Conservation (phyloP, 1,284 basidiomycete species). For the Cystobasidiaceae sp. region DNA sequence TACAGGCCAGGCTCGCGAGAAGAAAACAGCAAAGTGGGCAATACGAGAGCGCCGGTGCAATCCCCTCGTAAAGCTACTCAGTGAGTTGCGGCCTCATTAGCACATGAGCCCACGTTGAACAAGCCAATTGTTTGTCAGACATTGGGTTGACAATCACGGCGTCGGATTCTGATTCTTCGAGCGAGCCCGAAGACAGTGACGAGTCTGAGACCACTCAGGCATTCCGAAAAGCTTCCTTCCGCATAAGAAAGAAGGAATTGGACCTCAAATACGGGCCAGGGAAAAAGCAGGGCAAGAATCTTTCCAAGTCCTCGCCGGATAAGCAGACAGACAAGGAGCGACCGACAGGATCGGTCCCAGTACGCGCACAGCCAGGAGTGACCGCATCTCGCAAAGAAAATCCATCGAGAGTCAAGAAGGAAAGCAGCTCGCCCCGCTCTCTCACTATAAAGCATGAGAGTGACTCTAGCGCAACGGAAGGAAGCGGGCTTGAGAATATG, state of each 20-base stretch:
- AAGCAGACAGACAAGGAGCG: too few relatives aligned
- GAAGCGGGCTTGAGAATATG: too few relatives aligned
- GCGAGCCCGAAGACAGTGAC: neutral
- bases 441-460: too few relatives aligned
- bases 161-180: conserved; percentile 8
- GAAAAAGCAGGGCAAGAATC: too few relatives aligned
- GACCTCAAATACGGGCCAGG: conserved; percentile 1
- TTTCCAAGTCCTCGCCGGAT: too few relatives aligned
- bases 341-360: too few relatives aligned
- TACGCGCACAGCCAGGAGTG: too few relatives aligned
- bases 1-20: conserved; percentile 19
- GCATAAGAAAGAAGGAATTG: neutral
- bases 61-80: conserved; percentile 8
- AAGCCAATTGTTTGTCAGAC: neutral
- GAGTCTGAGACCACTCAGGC: conserved; percentile 3
- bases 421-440: too few relatives aligned
- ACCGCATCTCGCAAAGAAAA: too few relatives aligned
- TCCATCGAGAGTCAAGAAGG: too few relatives aligned
- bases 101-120: neutral
- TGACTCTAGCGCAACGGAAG: too few relatives aligned
- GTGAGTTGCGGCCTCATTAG: neutral
- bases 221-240: neutral
- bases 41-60: conserved; percentile 12
- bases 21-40: conserved; percentile 28
- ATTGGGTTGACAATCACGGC: conserved; percentile 12